Percentiles rank a stretch among this genome's conserved stretches.
phyloP scores from a whole-genome alignment of 495 filamentous ascomycete genomes.

The Pyronema omphalodes region DNA sequence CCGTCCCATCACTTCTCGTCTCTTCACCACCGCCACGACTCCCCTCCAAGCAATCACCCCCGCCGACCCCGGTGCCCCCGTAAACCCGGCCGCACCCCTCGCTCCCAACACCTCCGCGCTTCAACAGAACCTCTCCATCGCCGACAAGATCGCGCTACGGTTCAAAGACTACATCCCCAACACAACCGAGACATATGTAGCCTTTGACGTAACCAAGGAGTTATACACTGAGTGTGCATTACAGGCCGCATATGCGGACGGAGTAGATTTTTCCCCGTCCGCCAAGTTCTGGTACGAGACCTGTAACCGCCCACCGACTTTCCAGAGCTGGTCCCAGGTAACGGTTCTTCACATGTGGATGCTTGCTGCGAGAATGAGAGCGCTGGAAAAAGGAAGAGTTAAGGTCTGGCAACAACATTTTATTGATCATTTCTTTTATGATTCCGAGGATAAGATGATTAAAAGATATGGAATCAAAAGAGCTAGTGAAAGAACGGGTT shows the following conservation, averaged over 20 bases:
- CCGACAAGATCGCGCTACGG: constrained; percentile 7
- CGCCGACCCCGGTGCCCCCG: constrained; percentile 3
- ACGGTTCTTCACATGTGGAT: constrained; percentile 94
- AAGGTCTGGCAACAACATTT: constrained; percentile 54
- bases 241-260: constrained; percentile 49
- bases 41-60: background rate
- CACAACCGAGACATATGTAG: constrained; percentile 49
- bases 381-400: constrained; percentile 29
- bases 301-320: constrained; percentile 46
- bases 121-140: background rate
- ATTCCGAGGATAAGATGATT: constrained; percentile 74
- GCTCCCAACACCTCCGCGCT: background rate
- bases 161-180: constrained; percentile 27
- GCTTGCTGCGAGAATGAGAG: constrained; percentile 65
- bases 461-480: constrained; percentile 3
- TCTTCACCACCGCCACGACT: background rate
- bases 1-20: background rate
- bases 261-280: constrained; percentile 11
- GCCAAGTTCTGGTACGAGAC: constrained; percentile 47
- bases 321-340: constrained; percentile 87
- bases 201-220: constrained; percentile 57
- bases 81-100: constrained; percentile 9
- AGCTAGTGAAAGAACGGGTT: constrained; percentile 22
- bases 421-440: constrained; percentile 85
- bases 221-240: constrained; percentile 58